A percentile compares a stretch with the other conserved stretches of the same genome.
Conservation (phyloP, 163 green algal species). For the Trebouxia gelatinosa region DNA sequence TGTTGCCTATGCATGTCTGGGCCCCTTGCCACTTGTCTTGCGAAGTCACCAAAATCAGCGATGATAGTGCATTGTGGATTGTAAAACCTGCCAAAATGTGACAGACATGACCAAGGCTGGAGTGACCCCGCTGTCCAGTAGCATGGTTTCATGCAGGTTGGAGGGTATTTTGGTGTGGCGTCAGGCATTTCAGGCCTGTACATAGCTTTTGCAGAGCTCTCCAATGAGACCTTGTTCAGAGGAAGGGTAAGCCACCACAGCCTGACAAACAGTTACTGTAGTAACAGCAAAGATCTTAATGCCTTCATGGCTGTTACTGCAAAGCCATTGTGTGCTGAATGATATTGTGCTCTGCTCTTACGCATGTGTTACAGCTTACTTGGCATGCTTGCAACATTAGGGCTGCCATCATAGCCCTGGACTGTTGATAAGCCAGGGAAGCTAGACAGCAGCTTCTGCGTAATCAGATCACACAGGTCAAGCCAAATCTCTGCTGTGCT, state of each 20-base stretch:
- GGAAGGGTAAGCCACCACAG: slow-evolving; percentile 2
- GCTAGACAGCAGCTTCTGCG: slow-evolving; percentile 27
- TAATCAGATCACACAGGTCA: background rate
- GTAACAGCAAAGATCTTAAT: background rate
- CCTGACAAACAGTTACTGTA: background rate
- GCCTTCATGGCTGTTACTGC: background rate
- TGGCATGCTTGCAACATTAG: slow-evolving; percentile 26
- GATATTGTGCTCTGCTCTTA: background rate
- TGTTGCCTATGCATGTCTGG: background rate
- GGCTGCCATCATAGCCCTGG: slow-evolving; percentile 29
- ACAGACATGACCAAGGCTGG: background rate
- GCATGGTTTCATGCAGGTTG: background rate
- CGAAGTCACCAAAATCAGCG: background rate
- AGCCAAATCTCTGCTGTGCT: background rate
- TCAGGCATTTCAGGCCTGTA: background rate
- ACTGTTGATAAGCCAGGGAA: slow-evolving; percentile 27
- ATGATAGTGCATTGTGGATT: background rate
- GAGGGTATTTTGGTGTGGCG: background rate
- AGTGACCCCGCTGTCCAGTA: no score
- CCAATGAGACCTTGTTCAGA: slow-evolving; percentile 22
- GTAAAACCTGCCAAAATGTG: background rate
- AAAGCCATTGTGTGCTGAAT: background rate
- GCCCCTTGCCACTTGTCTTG: background rate
- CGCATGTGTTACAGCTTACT: background rate
- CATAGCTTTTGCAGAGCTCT: slow-evolving; percentile 24